Conservation (phyloP, 352 stramenopile genomes). For the Pythium phragmitis region DNA sequence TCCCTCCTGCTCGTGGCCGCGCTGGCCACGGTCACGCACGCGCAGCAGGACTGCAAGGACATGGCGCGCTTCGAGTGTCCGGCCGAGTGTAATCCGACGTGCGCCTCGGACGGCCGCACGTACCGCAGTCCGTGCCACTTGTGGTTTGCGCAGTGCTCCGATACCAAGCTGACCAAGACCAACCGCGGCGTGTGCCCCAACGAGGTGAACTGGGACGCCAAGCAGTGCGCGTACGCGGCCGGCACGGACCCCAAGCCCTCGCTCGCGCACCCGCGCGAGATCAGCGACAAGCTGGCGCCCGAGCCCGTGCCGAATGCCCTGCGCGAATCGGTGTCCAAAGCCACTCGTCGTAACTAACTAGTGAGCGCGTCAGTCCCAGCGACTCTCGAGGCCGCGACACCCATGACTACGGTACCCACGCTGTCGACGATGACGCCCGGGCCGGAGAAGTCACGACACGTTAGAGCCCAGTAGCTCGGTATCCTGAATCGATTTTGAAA, state of each 20-base stretch:
- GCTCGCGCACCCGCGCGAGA: neutral
- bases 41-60: constrained; percentile 13
- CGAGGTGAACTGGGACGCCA: constrained; percentile 3
- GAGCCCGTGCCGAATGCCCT: neutral
- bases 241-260: constrained; percentile 3
- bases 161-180: constrained; percentile 27
- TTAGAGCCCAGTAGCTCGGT: no score
- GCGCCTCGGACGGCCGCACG: constrained; percentile 42
- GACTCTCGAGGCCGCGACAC: no score
- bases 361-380: no score
- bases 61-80: constrained; percentile 25
- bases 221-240: neutral
- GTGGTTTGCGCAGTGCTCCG: constrained; percentile 32
- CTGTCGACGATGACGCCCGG: no score
- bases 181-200: constrained; percentile 26
- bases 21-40: neutral
- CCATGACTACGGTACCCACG: no score
- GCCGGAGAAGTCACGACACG: no score
- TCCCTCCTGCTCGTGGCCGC: neutral
- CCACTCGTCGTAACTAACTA: no score
- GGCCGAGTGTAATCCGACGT: constrained; percentile 34
- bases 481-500: no score
- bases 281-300: constrained; percentile 1
- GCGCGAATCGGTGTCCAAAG: no score
- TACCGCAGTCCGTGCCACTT: constrained; percentile 45